Evolutionary conservation across 208 protist genomes (phyloP).

Genomic region (Naegleria gruberi): DNA sequence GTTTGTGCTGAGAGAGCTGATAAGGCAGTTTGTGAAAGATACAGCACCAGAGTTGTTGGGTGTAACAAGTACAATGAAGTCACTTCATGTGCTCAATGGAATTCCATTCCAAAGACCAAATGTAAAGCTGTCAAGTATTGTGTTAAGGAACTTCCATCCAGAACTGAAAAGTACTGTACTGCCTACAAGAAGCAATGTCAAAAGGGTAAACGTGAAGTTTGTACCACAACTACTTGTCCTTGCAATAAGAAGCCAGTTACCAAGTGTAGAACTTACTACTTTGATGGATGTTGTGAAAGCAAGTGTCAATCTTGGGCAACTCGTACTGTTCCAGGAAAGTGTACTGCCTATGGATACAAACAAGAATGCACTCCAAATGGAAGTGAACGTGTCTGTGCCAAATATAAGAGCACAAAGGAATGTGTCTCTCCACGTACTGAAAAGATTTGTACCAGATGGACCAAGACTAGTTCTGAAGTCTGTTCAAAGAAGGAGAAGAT

Average conservation of each 20-base stretch:
- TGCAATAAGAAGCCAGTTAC: not conserved
- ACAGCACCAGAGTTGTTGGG: not conserved
- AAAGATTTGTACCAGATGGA: not conserved
- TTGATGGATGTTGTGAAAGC: not conserved
- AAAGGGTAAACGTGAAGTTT: not conserved
- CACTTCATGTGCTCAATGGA: not conserved
- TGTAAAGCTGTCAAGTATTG: not conserved
- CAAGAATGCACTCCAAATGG: not conserved
- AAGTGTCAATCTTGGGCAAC: not conserved
- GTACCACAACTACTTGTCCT: not conserved
- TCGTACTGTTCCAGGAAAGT: not conserved
- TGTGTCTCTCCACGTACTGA: not conserved
- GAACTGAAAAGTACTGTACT: not conserved
- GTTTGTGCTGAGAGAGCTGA: not conserved
- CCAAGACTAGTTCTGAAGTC: not conserved
- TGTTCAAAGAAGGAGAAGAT: not conserved
- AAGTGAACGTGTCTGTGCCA: not conserved
- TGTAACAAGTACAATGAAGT: not conserved
- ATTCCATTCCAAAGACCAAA: not conserved
- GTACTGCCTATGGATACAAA: not conserved
- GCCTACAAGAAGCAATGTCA: not conserved
- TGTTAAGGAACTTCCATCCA: not conserved
- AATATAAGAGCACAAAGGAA: not conserved
- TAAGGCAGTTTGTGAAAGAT: not conserved
- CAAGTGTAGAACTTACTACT: not conserved